A percentile compares a stretch with the other conserved stretches of the same genome.
Evolutionary conservation across 1,284 basidiomycete genomes (phyloP).

Genomic region (Mixia osmundae): DNA sequence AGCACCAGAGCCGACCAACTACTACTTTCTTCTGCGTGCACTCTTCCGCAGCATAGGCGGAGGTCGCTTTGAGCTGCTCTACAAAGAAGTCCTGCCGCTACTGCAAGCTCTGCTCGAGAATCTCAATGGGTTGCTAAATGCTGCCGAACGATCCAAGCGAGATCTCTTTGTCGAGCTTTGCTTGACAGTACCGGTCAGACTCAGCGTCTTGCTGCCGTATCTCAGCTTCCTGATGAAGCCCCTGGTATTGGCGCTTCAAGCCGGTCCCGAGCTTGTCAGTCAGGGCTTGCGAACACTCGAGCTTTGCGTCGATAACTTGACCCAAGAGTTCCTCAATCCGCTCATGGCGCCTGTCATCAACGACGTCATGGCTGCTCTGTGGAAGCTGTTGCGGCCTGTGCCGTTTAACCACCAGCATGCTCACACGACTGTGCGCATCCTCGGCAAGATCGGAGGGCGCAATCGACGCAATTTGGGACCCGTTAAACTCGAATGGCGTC

Average conservation of each 20-base stretch:
- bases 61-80: slow-evolving; percentile 79
- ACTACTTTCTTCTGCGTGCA: slow-evolving; percentile 79
- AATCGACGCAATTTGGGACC: slow-evolving; percentile 71
- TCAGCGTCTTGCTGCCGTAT: slow-evolving; percentile 89
- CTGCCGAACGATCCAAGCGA: slow-evolving; percentile 41
- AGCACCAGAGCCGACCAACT: slow-evolving; percentile 71
- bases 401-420: slow-evolving; percentile 80
- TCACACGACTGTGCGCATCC: slow-evolving; percentile 83
- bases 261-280: slow-evolving; percentile 68
- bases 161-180: slow-evolving; percentile 95
- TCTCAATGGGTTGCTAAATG: slow-evolving; percentile 67
- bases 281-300: slow-evolving; percentile 93
- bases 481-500: slow-evolving; percentile 47
- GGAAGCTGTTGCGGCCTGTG: slow-evolving; percentile 68
- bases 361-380: slow-evolving; percentile 84
- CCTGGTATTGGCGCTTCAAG: slow-evolving; percentile 70
- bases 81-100: slow-evolving; percentile 88
- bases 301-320: slow-evolving; percentile 97
- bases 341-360: slow-evolving; percentile 78
- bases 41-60: slow-evolving; percentile 97
- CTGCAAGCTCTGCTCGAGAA: slow-evolving; percentile 93
- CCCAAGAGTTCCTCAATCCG: slow-evolving; percentile 93
- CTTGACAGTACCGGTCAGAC: slow-evolving; percentile 81
- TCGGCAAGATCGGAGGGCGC: slow-evolving; percentile 89
- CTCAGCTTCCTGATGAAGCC: slow-evolving; percentile 93